A percentile compares a stretch with the other conserved stretches of the same genome.
Evolutionary conservation across 2,329 filamentous ascomycete species (phyloP).

Genomic region (Diaporthe australafricana): DNA sequence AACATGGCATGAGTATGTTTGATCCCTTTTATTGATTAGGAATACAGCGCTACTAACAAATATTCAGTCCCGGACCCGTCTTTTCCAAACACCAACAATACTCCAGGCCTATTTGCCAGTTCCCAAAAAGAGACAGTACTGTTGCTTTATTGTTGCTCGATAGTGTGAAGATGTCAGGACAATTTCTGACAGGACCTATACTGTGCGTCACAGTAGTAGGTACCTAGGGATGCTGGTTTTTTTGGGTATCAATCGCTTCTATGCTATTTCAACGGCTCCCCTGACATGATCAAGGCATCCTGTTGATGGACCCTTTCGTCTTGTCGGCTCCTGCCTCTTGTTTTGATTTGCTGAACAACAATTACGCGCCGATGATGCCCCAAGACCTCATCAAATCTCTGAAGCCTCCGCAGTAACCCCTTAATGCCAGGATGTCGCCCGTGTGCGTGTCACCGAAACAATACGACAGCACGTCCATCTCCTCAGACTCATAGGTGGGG

Average conservation of each 20-base stretch:
- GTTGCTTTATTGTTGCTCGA: background rate
- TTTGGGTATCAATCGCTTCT: constrained; percentile 35
- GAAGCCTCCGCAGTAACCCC: constrained; percentile 35
- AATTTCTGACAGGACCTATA: background rate
- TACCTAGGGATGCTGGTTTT: constrained; percentile 20
- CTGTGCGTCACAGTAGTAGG: constrained; percentile 7
- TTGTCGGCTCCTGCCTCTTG: background rate
- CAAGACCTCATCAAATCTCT: constrained; percentile 34
- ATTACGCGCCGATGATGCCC: constrained; percentile 33
- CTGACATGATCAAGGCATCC: background rate
- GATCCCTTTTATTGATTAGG: background rate
- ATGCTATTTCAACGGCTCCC: constrained; percentile 26
- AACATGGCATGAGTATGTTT: background rate
- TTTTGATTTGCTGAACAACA: background rate
- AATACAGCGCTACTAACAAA: background rate
- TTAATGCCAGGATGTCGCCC: constrained; percentile 30
- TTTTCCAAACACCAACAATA: background rate
- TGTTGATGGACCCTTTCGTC: background rate
- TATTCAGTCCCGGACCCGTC: background rate
- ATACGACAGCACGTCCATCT: constrained; percentile 35
- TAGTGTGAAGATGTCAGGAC: background rate
- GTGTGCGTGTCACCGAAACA: constrained; percentile 29
- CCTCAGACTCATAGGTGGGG: constrained; percentile 32
- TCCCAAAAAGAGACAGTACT: background rate
- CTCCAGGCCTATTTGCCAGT: background rate